Conservation (phyloP, 257 asterid species). For the Phtheirospermum japonicum region DNA sequence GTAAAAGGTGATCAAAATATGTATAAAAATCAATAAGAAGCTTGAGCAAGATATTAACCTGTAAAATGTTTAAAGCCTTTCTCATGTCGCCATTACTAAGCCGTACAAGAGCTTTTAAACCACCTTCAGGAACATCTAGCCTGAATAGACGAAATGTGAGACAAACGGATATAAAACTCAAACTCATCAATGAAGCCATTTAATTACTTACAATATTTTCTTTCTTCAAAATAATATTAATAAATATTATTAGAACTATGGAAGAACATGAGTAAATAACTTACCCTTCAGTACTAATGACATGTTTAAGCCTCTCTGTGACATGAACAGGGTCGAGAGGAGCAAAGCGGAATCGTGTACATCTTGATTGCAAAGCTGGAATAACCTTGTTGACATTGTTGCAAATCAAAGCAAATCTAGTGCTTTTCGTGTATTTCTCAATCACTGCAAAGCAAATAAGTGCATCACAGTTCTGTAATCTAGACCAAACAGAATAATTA, state of each 20-base stretch:
- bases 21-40: slow-evolving; percentile 1
- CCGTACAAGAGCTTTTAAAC: slow-evolving; percentile 86
- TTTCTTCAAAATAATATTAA: too few species aligned
- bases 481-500: slow-evolving; percentile 1
- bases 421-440: slow-evolving; percentile 86
- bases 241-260: too few species aligned
- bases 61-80: slow-evolving; percentile 90
- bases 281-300: slow-evolving; percentile 78
- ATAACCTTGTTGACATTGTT: slow-evolving; percentile 95
- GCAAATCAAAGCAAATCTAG: slow-evolving; percentile 92
- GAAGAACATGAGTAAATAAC: slow-evolving; percentile 19
- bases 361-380: slow-evolving; percentile 96
- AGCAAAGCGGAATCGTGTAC: slow-evolving; percentile 97
- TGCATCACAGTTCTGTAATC: slow-evolving; percentile 1
- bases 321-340: slow-evolving; percentile 88
- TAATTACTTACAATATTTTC: neutral
- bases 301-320: slow-evolving; percentile 79
- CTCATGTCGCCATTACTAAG: slow-evolving; percentile 97
- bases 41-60: slow-evolving; percentile 48
- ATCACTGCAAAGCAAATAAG: slow-evolving; percentile 60
- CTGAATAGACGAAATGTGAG: slow-evolving; percentile 42
- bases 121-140: slow-evolving; percentile 85
- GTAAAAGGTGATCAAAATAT: neutral
- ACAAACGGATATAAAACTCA: slow-evolving; percentile 14
- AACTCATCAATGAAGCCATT: slow-evolving; percentile 7